Conservation (phyloP, 441 rosid species). For the Erodium trifolium region DNA sequence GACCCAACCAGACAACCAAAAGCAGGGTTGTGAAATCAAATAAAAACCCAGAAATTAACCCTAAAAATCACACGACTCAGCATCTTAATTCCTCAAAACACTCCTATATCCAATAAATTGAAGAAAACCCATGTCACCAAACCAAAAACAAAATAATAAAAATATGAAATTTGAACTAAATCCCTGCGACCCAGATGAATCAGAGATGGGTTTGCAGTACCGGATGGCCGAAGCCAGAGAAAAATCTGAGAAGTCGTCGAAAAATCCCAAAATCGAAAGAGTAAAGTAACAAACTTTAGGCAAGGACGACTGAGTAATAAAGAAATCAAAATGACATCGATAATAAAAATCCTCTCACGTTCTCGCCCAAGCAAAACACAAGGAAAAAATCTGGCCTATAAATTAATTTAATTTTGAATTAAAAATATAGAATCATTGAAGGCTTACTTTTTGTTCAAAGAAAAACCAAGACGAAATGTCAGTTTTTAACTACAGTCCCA, state of each 20-base stretch:
- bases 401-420: neutral
- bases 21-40: conserved; percentile 18
- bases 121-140: conserved; percentile 18
- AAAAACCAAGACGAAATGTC: neutral
- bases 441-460: neutral
- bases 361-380: conserved; percentile 5
- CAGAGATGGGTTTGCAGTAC: conserved; percentile 21
- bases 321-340: conserved; percentile 3
- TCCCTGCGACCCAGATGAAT: conserved; percentile 32
- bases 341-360: conserved; percentile 3
- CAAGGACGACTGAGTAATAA: neutral
- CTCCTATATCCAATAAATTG: conserved; percentile 18
- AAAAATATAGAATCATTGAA: conserved; percentile 1
- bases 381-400: neutral
- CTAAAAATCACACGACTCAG: conserved; percentile 1
- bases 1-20: conserved; percentile 9
- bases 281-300: conserved; percentile 5
- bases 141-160: neutral
- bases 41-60: conserved; percentile 29
- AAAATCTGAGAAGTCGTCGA: conserved; percentile 15
- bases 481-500: conserved; percentile 1
- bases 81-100: conserved; percentile 24
- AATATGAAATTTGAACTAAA: neutral
- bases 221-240: conserved; percentile 16
- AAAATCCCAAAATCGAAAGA: conserved; percentile 15